Conservation (phyloP, 108 stramenopile genomes). For the Nannochloropsis gaditana region DNA sequence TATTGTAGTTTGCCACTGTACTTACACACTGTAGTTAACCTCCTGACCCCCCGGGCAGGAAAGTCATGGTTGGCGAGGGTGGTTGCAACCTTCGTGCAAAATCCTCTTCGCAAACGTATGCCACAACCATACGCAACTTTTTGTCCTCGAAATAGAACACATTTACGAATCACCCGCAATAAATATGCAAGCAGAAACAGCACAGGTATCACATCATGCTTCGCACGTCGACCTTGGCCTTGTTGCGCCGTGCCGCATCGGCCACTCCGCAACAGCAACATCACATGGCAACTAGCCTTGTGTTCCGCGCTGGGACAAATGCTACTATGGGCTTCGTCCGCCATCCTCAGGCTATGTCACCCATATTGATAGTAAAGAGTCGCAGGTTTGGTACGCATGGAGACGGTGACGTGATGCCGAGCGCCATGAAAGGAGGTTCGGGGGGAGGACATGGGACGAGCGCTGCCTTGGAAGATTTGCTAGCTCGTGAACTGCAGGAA, state of each 20-base stretch:
- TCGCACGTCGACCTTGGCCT: slow-evolving; percentile 6
- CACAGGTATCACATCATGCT: neutral
- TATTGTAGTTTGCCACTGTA: no score
- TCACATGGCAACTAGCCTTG: neutral
- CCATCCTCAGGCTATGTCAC: neutral
- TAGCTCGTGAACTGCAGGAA: neutral
- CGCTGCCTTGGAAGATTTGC: neutral
- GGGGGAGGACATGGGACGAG: neutral
- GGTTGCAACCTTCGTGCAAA: no score
- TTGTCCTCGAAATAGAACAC: no score
- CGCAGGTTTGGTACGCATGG: neutral
- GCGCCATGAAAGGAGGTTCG: neutral
- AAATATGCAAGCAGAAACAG: neutral
- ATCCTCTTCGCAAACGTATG: no score
- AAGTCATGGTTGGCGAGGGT: no score
- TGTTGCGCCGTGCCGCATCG: neutral
- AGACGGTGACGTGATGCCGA: slow-evolving; percentile 6
- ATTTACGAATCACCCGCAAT: no score
- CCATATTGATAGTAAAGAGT: neutral
- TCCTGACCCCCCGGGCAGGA: no score
- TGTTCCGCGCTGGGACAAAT: neutral
- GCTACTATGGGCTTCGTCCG: neutral
- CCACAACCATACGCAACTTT: no score
- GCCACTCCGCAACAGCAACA: neutral
- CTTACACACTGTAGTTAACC: no score